Evolutionary conservation across 192 early-diverging fungal genomes (phyloP).

Genomic region (Allomyces macrogynus): DNA sequence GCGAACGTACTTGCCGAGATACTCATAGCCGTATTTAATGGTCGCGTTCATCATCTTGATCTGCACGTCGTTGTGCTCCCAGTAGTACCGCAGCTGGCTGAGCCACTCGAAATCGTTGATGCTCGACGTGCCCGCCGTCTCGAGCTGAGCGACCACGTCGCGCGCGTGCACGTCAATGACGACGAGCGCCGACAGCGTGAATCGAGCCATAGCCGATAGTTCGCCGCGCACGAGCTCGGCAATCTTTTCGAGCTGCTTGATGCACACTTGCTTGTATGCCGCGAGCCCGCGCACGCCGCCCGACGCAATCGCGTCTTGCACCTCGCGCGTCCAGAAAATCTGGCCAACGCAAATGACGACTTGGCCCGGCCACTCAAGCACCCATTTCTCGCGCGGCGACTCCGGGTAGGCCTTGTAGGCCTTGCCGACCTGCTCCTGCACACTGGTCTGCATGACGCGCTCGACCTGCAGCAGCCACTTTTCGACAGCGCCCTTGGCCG

Average conservation of each 20-base stretch:
- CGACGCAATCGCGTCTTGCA: constrained; percentile 38
- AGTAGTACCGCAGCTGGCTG: constrained; percentile 89
- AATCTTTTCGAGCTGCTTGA: constrained; percentile 43
- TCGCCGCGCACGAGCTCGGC: constrained; percentile 81
- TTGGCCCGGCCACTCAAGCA: constrained; percentile 77
- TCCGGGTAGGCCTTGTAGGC: constrained; percentile 30
- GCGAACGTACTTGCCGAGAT: constrained; percentile 50
- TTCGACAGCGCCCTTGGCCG: constrained; percentile 58
- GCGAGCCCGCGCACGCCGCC: constrained; percentile 5
- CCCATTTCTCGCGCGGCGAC: constrained; percentile 58
- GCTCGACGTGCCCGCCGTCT: constrained; percentile 20
- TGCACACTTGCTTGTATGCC: constrained; percentile 32
- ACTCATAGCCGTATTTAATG: constrained; percentile 94
- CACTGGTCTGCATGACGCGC: constrained; percentile 74
- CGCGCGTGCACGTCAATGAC: constrained; percentile 97
- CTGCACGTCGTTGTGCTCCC: constrained; percentile 34
- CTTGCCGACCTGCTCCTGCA: constrained; percentile 53
- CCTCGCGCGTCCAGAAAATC: constrained; percentile 68
- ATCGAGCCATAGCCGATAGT: constrained; percentile 55
- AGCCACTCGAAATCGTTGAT: constrained; percentile 83
- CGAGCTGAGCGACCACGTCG: constrained; percentile 64
- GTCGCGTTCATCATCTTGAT: constrained; percentile 86
- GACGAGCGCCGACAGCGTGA: constrained; percentile 92
- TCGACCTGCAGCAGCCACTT: constrained; percentile 91
- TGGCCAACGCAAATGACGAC: constrained; percentile 79